These are phyloP conservation scores for Parastagonospora avenae DNA, from an alignment of 2,329 filamentous ascomycete species.

Conservation along the genomic window DNA sequence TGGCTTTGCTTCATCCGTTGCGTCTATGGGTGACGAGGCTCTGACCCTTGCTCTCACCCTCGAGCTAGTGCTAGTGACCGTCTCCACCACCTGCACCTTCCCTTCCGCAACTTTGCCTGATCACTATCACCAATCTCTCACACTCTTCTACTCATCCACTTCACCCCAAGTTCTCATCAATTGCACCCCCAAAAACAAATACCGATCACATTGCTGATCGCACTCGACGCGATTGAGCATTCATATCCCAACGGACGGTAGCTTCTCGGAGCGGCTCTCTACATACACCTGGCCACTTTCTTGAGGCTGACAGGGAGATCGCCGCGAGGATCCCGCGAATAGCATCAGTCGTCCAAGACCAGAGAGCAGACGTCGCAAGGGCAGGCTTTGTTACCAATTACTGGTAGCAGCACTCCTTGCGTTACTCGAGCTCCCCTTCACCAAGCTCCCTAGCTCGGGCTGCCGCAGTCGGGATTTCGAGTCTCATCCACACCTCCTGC, in stretches of 20 bases:
- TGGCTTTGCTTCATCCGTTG: background rate
- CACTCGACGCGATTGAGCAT: constrained; percentile 1
- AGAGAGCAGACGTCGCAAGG: constrained; percentile 8
- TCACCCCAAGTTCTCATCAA: background rate
- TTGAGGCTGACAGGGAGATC: constrained; percentile 8
- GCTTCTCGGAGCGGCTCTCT: no score
- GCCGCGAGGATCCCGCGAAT: constrained; percentile 15
- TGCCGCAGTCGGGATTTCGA: background rate
- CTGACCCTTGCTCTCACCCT: constrained; percentile 15
- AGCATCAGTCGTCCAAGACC: constrained; percentile 1
- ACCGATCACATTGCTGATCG: background rate
- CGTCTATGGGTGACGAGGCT: constrained; percentile 11
- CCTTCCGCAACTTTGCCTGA: constrained; percentile 19
- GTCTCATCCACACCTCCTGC: background rate
- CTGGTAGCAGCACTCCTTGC: constrained; percentile 17
- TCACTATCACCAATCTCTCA: constrained; percentile 13
- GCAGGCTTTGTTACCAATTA: constrained; percentile 10
- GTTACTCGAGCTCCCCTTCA: constrained; percentile 7
- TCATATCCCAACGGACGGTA: background rate
- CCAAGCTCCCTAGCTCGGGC: constrained; percentile 13
- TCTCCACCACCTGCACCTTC: constrained; percentile 31
- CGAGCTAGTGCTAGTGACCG: constrained; percentile 20
- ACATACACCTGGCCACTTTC: constrained; percentile 25
- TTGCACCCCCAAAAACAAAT: background rate
- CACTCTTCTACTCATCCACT: background rate